These are phyloP conservation scores for Eucommia ulmoides DNA, from an alignment of 257 asterid species.

Conservation along the genomic window DNA sequence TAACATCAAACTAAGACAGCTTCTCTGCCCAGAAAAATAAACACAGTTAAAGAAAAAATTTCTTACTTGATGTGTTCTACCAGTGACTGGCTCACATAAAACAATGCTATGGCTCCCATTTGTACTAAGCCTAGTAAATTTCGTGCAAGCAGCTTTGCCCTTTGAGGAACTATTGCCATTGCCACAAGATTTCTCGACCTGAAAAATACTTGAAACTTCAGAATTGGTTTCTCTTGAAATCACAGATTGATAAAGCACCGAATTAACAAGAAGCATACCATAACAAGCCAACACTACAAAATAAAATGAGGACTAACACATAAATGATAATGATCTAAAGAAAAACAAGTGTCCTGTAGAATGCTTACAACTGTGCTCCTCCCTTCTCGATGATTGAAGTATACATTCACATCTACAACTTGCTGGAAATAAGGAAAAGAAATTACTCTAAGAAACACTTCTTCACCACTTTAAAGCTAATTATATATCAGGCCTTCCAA, in stretches of 20 bases:
- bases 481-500: too few relatives aligned
- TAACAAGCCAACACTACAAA: too few relatives aligned
- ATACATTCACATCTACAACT: slow-evolving; percentile 61
- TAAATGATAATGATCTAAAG: neutral
- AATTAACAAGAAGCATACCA: too few relatives aligned
- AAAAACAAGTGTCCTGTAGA: neutral
- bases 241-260: too few relatives aligned
- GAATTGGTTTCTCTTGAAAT: too few relatives aligned
- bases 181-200: too few relatives aligned
- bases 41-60: too few relatives aligned
- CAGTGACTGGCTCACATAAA: slow-evolving; percentile 77
- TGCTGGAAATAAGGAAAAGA: slow-evolving; percentile 37
- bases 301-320: neutral
- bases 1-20: too few relatives aligned
- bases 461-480: too few relatives aligned
- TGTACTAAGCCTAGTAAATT: slow-evolving; percentile 78
- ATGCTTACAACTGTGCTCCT: slow-evolving; percentile 36
- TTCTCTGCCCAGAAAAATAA: too few relatives aligned
- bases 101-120: slow-evolving; percentile 75
- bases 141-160: slow-evolving; percentile 84
- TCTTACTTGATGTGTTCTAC: slow-evolving; percentile 93
- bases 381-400: slow-evolving; percentile 72
- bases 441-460: too few relatives aligned
- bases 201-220: too few relatives aligned
- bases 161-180: slow-evolving; percentile 22